These are phyloP conservation scores for Coemansia sp. DNA, from an alignment of 192 early-diverging fungal species.

Conservation along the genomic window DNA sequence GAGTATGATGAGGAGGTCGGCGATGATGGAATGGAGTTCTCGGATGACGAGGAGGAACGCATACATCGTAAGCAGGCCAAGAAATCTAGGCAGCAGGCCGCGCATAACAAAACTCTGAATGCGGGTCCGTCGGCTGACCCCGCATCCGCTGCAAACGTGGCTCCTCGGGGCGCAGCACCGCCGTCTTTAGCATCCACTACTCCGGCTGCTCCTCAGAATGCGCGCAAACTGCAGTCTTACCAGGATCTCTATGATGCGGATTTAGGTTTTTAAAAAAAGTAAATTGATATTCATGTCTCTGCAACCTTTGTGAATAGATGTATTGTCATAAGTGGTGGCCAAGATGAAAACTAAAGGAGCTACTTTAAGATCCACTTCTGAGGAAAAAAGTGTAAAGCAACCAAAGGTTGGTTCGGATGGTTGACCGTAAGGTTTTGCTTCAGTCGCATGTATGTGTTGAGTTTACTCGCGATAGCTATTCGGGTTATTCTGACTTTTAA, in stretches of 20 bases:
- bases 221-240: conserved; percentile 44
- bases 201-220: conserved; percentile 7
- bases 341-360: too few relatives aligned
- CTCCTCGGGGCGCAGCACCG: neutral
- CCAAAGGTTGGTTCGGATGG: too few relatives aligned
- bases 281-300: neutral
- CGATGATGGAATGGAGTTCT: conserved; percentile 86
- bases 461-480: too few relatives aligned
- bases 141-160: neutral
- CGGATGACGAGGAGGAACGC: conserved; percentile 90
- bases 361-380: too few relatives aligned
- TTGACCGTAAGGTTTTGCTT: too few relatives aligned
- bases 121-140: conserved; percentile 2
- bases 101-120: neutral
- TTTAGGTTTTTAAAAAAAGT: conserved; percentile 27
- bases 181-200: neutral
- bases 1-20: conserved; percentile 88
- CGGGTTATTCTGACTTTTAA: too few relatives aligned
- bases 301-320: neutral
- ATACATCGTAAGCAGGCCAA: conserved; percentile 55
- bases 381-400: too few relatives aligned
- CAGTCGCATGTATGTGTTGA: too few relatives aligned
- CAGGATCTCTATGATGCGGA: conserved; percentile 43
- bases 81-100: conserved; percentile 41
- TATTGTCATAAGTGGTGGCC: neutral